These are phyloP conservation scores for Bidens hawaiensis DNA, from an alignment of 140 eudicot genomes.

Conservation along the genomic window DNA sequence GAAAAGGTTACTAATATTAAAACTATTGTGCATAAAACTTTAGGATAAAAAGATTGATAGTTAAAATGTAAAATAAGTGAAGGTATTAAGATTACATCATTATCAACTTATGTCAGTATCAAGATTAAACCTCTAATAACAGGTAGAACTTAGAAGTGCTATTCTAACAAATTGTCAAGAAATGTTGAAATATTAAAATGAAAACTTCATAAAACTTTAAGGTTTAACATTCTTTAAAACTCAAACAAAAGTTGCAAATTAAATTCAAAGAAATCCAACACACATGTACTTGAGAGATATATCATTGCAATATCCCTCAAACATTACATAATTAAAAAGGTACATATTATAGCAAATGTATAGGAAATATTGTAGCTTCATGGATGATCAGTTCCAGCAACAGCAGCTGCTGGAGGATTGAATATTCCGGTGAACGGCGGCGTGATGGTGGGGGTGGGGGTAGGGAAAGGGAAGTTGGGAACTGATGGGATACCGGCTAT, in stretches of 20 bases:
- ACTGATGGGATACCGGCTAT: constrained; percentile 9
- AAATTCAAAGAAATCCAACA: not conserved
- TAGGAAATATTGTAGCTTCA: constrained; percentile 6
- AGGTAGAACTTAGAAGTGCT: not conserved
- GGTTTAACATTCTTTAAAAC: not conserved
- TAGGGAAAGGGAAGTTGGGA: constrained; percentile 22
- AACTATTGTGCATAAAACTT: too few species aligned
- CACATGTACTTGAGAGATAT: not conserved
- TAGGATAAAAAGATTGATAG: too few species aligned
- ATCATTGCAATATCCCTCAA: not conserved
- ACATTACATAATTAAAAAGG: not conserved
- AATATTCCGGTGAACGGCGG: constrained; percentile 14
- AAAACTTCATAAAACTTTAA: not conserved
- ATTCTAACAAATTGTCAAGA: not conserved
- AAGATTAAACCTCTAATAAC: too few species aligned
- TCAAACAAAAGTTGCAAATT: not conserved
- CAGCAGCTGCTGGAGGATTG: constrained; percentile 15
- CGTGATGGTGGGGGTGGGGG: not conserved
- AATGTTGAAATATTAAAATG: not conserved
- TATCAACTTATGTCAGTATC: not conserved
- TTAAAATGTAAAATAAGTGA: too few species aligned
- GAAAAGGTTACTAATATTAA: too few species aligned
- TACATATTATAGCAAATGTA: not conserved
- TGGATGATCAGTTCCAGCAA: constrained; percentile 8
- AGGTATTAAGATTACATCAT: too few species aligned